Evolutionary conservation across 495 filamentous ascomycete species (phyloP).

Genomic region (Bacidia rubella): DNA sequence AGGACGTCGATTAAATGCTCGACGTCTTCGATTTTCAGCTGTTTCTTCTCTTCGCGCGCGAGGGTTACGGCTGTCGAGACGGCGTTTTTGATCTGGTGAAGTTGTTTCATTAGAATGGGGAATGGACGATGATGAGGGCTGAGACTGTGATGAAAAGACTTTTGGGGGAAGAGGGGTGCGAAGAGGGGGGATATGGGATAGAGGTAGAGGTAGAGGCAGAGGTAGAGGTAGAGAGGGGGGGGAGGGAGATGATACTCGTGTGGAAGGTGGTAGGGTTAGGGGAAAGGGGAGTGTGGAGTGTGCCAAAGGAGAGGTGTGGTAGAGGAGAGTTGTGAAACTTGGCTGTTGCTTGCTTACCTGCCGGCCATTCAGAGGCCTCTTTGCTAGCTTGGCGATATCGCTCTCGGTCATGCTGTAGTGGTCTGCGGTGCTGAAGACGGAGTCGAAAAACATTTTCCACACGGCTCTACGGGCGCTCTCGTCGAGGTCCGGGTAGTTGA

Average conservation of each 20-base stretch:
- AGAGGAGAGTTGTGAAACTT: not conserved
- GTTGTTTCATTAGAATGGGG: not conserved
- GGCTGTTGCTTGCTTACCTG: slow-evolving; percentile 2
- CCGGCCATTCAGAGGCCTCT: slow-evolving; percentile 13
- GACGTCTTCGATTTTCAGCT: slow-evolving; percentile 6
- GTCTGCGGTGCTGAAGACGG: slow-evolving; percentile 2
- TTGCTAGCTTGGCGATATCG: not conserved
- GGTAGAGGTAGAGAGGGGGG: no score
- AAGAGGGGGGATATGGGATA: no score
- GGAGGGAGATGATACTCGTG: no score
- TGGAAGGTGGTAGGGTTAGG: no score
- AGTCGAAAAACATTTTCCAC: slow-evolving; percentile 1
- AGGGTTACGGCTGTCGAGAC: slow-evolving; percentile 11
- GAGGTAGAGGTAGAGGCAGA: no score
- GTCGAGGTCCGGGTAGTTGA: slow-evolving; percentile 16
- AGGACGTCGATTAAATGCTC: slow-evolving; percentile 9
- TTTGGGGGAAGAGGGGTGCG: no score
- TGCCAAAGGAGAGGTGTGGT: not conserved
- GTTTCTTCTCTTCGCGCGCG: slow-evolving; percentile 3
- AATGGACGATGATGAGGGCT: no score
- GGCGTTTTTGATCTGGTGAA: slow-evolving; percentile 9
- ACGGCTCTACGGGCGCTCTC: slow-evolving; percentile 5
- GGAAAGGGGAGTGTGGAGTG: no score
- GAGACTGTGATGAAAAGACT: no score
- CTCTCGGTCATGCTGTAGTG: not conserved